Base-by-base conservation (phyloP, 441 rosid genomes). In the Gossypium lobatum region DNA sequence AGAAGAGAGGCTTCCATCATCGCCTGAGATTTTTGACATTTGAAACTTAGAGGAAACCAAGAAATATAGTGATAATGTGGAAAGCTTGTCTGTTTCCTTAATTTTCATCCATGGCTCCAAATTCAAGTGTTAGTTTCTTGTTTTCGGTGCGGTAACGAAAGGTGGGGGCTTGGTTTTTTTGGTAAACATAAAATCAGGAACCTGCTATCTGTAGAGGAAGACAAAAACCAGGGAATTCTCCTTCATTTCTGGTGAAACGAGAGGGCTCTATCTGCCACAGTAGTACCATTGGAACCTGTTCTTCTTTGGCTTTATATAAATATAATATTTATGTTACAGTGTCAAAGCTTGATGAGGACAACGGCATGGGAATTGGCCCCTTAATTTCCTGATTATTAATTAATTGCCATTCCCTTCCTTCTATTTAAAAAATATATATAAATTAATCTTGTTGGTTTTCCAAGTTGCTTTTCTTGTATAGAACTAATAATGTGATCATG, bases 1-100 rank as follows among this genome's bases (percentile, higher is more conserved):
- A 6, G 95, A 88, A 77, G 92, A 87, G 85, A 87, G 82, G 83
- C 91, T 90, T 34, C 91, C 92, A 62, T 84, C 88, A 62, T 84
- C 89, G 42, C 87, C 89, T 72, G 86, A 77, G 79, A 87, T 81
- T 73, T 90, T 87, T 60, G 91, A 87, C 95, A 88, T 85, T 77
- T 74, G 54, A 55, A 34, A 75, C 0, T 13, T 1, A 53, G 23
- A 25, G 57, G 53, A 34, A 54, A 53, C 57, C 57, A 52, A 4
- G 53, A 61, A 48, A 71, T 70, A 11, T 46, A 72, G 46, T 39
- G 71, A 61, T 68, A 48, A 13, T 55, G n/a, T 42, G 45, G 8
- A 20, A 64, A 62, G 39, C 37, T 26, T 46, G 71, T 60, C 34
- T 37, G 34, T 59, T 42, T 78, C 45, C 69, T 48, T 55, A 52